Evolutionary conservation across 23 red algal species (phyloP), one percentile per base, ranked within the genome.

Genomic region (Gracilaria domingensis): DNA sequence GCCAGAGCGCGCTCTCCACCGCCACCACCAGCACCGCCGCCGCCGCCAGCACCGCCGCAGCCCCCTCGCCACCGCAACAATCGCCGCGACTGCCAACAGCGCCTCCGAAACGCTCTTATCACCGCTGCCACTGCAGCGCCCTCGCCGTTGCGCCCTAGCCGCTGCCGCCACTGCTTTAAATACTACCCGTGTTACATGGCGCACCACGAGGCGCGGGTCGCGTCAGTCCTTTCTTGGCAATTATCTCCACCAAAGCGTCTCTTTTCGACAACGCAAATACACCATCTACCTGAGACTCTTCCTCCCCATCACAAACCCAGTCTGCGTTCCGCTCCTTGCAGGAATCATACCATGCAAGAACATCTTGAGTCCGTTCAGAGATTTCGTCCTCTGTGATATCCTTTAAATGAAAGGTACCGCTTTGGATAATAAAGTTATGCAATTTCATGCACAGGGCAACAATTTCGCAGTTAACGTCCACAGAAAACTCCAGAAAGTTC

Each of bases 341-440:
- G 24, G 36, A 73, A 1, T 40, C 35, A 42, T 73, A 73, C 67
- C 67, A 73, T 1, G 33, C 67, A 11, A 0, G 4, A 12, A 73
- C 67, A 35, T 73, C 35, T 18, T 21, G 33, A n/a, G 16, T 73
- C 0, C 67, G 67, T 18, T 42, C 67, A 29, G 36, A 73, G 9
- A 73, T 5, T 7, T 73, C 34, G 6, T 73, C 34, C 67, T 73
- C 7, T 4, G 67, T 70, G 4, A 73, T 44, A 23, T 73, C 30
- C 67, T 73, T 73, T 23, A 2, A 42, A 9, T 35, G 2, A 18
- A 20, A 17, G 2, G 36, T 35, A 8, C 21, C 28, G 2, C 18
- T 73, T 1, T 73, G 49, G 0, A 80, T 80, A 38, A 48, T 59
- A 20, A 58, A 80, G 17, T 56, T 80, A 37, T 58, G 76, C 4